Evolutionary conservation across 495 filamentous ascomycete species (phyloP).

Genomic region (Pseudomonodictys pantanalensis): DNA sequence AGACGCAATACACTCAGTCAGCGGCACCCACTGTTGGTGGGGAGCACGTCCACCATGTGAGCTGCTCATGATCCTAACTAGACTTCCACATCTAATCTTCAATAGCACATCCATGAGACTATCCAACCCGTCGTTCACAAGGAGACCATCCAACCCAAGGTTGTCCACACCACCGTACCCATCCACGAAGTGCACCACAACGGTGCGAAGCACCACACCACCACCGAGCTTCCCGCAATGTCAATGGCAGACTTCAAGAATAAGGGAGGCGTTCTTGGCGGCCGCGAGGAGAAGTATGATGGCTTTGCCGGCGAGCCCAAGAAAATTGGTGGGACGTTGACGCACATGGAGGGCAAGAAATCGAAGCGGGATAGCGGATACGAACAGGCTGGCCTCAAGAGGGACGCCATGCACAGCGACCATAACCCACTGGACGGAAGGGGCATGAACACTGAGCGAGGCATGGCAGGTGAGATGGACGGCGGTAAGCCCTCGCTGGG

Average conservation of each 20-base stretch:
- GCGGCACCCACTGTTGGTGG: conserved; percentile 51
- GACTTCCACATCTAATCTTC: not conserved
- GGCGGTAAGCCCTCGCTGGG: not conserved
- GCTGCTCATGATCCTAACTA: not conserved
- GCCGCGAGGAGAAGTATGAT: conserved; percentile 54
- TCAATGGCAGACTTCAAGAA: conserved; percentile 59
- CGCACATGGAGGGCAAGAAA: not conserved
- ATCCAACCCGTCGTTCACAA: conserved; percentile 66
- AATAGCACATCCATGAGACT: conserved; percentile 56
- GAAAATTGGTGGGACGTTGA: conserved; percentile 39
- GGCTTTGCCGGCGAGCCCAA: conserved; percentile 57
- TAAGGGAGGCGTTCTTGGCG: conserved; percentile 54
- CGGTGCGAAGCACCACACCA: conserved; percentile 56
- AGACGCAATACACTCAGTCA: conserved; percentile 48
- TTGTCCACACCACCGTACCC: conserved; percentile 65
- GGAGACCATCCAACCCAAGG: conserved; percentile 59
- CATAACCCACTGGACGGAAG: conserved; percentile 1
- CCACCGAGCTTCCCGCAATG: conserved; percentile 58
- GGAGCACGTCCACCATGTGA: conserved; percentile 57
- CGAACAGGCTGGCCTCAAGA: not conserved
- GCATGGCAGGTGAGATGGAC: not conserved
- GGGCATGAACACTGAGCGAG: not conserved
- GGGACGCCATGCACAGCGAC: not conserved
- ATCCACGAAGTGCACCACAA: conserved; percentile 66
- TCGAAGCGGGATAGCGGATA: not conserved